Evolutionary conservation across 371 early-diverging fungal genomes (phyloP), one percentile per base, ranked within the genome.

Genomic region (Mortierella sp.): DNA sequence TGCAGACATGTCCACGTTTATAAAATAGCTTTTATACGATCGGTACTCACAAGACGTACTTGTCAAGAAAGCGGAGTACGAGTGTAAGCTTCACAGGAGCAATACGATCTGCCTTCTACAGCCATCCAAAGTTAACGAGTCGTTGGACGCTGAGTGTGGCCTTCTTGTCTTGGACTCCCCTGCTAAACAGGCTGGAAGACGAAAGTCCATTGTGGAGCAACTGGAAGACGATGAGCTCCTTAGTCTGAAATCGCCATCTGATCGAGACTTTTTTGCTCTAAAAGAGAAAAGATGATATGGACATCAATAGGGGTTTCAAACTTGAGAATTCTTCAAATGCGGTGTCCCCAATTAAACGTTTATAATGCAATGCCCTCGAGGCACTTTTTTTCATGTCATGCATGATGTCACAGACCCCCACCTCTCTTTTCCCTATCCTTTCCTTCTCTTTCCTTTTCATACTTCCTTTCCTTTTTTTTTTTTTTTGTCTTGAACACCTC

Each of bases 41-140:
- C 60, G 25, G 44, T 66, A 60, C 44, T 66, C 67, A 25, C 45
- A 29, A 53, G 67, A 66, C 16, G 60, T 66, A 21, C 66, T 59
- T 43, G 25, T 51, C 65, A 64, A 30, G 57, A 57, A 66, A 59
- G 66, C 66, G 25, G 57, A 51, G 44, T 66, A 53, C 46, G 67
- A 66, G 59, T 60, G 60, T 23, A 59, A 44, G 37, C 53, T 60
- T 51, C 46, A 60, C 60, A 59, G 67, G 55, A 26, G 55, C 44
- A 66, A 66, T n/a, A 59, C 59, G 45, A 53, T 51, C 21, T n/a
- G 21, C 46, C n/a, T 60, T 45, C 44, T 53, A 60, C 67, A 23
- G 11, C 52, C 55, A 19, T 66, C 60, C 28, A 55, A 60, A 44
- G 67, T 56, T 28, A 29, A 29, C 28, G 64, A 64, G 57, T 57